Base-by-base conservation (phyloP, 2,329 filamentous ascomycete genomes). In the Spiromastix sp. region DNA sequence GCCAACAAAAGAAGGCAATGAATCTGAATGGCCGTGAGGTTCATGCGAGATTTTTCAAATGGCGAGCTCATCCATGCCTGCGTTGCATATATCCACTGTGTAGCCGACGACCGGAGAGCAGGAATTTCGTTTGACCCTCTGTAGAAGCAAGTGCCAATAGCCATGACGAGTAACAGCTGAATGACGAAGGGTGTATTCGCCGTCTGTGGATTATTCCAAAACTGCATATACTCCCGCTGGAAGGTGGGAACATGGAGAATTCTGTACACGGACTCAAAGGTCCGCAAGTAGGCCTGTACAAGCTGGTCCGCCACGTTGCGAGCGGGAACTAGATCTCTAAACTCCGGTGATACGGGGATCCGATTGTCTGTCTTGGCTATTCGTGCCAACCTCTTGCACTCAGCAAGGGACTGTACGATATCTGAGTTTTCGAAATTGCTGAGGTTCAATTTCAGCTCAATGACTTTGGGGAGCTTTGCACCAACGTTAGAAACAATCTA, bases 201-300 rank as follows among this genome's bases (percentile, higher is more conserved):
- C 0, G 54, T 52, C 13, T 52, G 44, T 0, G 63, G 60, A 11
- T 61, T 59, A 0, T 51, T 55, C 73, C 74, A 79, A 8, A 72
- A 50, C 0, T 62, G 59, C 15, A 72, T 66, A 43, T 77, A 79
- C 20, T 74, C 68, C 8, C 58, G 57, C 29, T 62, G 57, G 42
- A 80, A 79, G 0, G 66, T 68, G 0, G 74, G 74, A 1, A 72
- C 49, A 48, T 80, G 70, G 6, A 80, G 39, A 16, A 80, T 62
- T 2, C 76, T 66, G 41, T 72, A 65, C 11, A 71, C 66, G 1
- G 69, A 67, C 46, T 78, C 73, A 41, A 73, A 65, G 1, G 68
- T 68, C 30, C 70, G 58, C 13, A 79, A 54, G 54, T 77, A 77
- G 21, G 59, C 52, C 6, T 67, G 58, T 10, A 77, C 55, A 2